Base-by-base conservation (phyloP, 257 asterid species). In the Datura wrightii region DNA sequence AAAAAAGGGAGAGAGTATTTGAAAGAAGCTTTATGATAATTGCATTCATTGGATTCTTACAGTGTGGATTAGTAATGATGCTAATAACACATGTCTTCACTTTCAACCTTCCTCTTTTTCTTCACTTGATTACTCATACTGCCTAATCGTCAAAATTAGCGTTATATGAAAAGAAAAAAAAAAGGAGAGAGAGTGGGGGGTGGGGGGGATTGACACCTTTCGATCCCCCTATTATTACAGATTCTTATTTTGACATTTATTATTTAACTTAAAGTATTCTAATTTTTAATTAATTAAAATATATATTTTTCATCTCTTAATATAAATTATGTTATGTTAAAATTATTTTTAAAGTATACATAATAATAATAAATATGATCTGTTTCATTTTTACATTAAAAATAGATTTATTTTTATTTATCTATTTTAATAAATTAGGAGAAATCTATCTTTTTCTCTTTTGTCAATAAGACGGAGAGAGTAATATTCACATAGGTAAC, bases 71-170 rank as follows among this genome's bases (percentile, higher is more conserved):
- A 52, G 15, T 52, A 52, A 78, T 78, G 16, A 78, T 76, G 15
- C 5, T 52, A 31, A 78, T 24, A 78, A 78, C 82, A 52, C 82
- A 76, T 50, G 82, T 78, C 82, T 78, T 76, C 82, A 52, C 44
- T 76, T 76, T 76, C 48, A 76, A 53, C 82, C 82, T 52, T 76
- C 46, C 44, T 4, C 15, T 36, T 76, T 48, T 48, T 24, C n/a
- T 74, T 52, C 15, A 78, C 48, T 78, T 78, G 44, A 78, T 78
- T 78, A 31, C 48, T 52, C 7, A 2, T 52, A 10, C 8, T 14
- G 46, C 8, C 13, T 52, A 14, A 13, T 72, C 6, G 13, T 74
- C 19, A 76, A 76, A 14, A 31, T 1, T 24, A n/a, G 3, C 46
- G 72, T 65, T 0, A 9, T 69, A 39, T 2, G 39, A 10, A 7